These are phyloP conservation scores for Phytophthora pluvialis DNA, from an alignment of 352 stramenopile species.

Conservation along the genomic window DNA sequence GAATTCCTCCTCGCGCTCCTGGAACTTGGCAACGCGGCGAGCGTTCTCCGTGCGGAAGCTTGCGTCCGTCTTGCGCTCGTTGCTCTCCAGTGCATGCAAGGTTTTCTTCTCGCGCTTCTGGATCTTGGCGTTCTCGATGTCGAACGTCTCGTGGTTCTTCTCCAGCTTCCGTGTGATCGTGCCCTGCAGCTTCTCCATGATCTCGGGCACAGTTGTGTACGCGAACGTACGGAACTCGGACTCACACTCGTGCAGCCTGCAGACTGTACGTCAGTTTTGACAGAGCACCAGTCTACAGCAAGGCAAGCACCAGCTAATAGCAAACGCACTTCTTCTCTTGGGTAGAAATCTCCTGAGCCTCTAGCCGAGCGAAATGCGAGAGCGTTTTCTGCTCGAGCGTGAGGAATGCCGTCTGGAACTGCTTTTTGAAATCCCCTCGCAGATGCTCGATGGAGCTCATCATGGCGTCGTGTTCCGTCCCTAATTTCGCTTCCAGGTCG, in stretches of 20 bases:
- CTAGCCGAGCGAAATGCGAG: constrained; percentile 64
- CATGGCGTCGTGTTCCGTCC: constrained; percentile 63
- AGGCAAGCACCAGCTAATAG: too few relatives aligned
- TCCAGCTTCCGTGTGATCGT: constrained; percentile 89
- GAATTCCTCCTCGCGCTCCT: constrained; percentile 65
- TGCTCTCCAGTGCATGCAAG: constrained; percentile 61
- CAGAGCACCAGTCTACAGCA: neutral
- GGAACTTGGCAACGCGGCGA: constrained; percentile 61
- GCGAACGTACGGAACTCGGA: constrained; percentile 71
- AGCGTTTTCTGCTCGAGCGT: constrained; percentile 63
- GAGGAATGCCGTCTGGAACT: constrained; percentile 63
- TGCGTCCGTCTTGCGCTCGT: constrained; percentile 61
- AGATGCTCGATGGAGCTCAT: constrained; percentile 64
- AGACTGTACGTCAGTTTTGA: neutral
- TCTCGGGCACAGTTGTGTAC: constrained; percentile 85
- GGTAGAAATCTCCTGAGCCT: constrained; percentile 49
- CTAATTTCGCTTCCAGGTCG: constrained; percentile 56
- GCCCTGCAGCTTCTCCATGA: constrained; percentile 90
- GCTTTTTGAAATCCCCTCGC: constrained; percentile 45
- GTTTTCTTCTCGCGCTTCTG: constrained; percentile 92
- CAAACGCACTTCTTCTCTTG: constrained; percentile 56
- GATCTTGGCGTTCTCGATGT: constrained; percentile 94
- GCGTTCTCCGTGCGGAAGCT: constrained; percentile 78
- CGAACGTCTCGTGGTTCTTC: constrained; percentile 92
- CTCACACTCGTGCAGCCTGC: constrained; percentile 61